Conservation (phyloP, 2,329 filamentous ascomycete species). For the Grosmannia penicillata region DNA sequence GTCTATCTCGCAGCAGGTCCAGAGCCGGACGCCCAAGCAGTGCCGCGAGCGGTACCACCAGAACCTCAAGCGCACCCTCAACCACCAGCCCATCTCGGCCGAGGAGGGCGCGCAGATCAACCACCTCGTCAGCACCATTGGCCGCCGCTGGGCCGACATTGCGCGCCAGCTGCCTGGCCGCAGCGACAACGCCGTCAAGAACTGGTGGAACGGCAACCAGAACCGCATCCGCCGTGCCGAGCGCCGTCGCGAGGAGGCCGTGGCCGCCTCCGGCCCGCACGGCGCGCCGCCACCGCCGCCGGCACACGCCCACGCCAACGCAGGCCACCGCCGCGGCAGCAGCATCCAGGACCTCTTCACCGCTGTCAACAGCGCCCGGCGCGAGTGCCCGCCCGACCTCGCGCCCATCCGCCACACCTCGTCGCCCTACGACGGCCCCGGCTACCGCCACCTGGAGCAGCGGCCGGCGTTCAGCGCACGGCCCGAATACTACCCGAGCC, state of each 20-base stretch:
- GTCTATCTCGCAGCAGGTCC: slow-evolving; percentile 60
- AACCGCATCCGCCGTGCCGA: slow-evolving; percentile 54
- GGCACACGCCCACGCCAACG: slow-evolving; percentile 4
- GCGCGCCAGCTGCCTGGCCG: slow-evolving; percentile 66
- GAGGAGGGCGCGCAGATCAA: slow-evolving; percentile 64
- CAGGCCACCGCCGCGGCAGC: slow-evolving; percentile 2
- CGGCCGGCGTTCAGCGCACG: too few relatives aligned
- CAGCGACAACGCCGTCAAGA: slow-evolving; percentile 93
- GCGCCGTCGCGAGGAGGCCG: slow-evolving; percentile 14
- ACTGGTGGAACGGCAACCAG: slow-evolving; percentile 93
- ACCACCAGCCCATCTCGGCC: slow-evolving; percentile 57
- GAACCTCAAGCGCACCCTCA: slow-evolving; percentile 66
- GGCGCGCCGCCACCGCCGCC: slow-evolving; percentile 2
- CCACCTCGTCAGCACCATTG: slow-evolving; percentile 59
- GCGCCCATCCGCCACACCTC: too few relatives aligned
- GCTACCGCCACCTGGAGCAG: background rate
- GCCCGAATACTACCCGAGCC: too few relatives aligned
- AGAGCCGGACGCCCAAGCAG: slow-evolving; percentile 77
- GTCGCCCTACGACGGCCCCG: background rate
- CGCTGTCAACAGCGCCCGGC: background rate
- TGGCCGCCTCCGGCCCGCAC: background rate
- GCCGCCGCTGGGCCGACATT: slow-evolving; percentile 89
- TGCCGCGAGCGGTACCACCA: slow-evolving; percentile 91
- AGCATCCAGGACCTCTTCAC: slow-evolving; percentile 1
- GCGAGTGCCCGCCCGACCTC: background rate